Evolutionary conservation across 805 yeast species (phyloP), one percentile per base, ranked within the genome.

Genomic region (Pichia exigua): DNA sequence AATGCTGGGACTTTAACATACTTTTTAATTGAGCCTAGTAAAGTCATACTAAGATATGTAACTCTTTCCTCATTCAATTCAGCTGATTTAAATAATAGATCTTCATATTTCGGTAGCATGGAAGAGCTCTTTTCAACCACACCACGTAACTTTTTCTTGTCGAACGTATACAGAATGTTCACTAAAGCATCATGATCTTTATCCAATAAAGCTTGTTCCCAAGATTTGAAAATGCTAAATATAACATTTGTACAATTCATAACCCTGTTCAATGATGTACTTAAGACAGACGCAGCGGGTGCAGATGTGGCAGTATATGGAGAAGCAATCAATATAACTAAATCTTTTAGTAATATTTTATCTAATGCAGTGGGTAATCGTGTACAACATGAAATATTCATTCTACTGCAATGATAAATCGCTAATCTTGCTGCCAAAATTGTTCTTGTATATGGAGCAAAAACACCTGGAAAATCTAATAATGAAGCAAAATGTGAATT

Each of bases 391-490:
- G 83, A 87, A 39, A 87, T 73, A 1, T 81, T 71, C 26, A 85
- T 78, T 58, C 98, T 77, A 57, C 85, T 82, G 64, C 80, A 79
- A 57, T 91, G 97, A 56, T 81, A 85, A 17, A 82, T 70, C 50
- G 82, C 85, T 15, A 89, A 73, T 50, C 95, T 75, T 0, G 87
- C 79, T 3, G 87, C 95, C n/a, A 89, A 63, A 2, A 86, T 76
- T 0, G 87, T 75, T 61, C 97, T 80, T 0, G 98, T 90, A 56
- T 74, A 84, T 2, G 90, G 87, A 53, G 84, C 82, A 7, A 80
- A 69, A 21, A 80, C 65, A 44, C 86, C 81, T 6, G 84, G 77
- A 5, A 87, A 68, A n/a, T 78, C 72, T 60, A 85, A 91, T 11
- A 81, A 71, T 40, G 54, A 58, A 28, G 59, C 57, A 54, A 65